A percentile compares a stretch with the other conserved stretches of the same genome.
These are phyloP conservation scores for Ceratocystis cubensis DNA, from an alignment of 2,329 filamentous ascomycete genomes.

Conservation along the genomic window DNA sequence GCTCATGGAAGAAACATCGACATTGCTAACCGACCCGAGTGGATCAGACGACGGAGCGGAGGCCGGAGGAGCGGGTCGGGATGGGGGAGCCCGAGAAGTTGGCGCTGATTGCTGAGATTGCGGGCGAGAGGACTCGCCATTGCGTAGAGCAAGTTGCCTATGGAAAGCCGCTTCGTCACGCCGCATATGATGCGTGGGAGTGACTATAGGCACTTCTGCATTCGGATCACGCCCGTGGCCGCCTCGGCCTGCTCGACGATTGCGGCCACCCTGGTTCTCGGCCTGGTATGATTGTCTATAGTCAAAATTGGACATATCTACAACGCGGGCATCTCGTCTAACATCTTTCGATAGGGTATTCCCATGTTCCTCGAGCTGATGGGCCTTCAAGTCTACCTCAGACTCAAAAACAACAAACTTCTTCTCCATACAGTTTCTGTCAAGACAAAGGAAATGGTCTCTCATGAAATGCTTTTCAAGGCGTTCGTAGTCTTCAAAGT, in stretches of 20 bases:
- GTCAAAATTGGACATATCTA: constrained; percentile 81
- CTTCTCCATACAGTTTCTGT: constrained; percentile 84
- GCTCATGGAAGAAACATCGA: constrained; percentile 33
- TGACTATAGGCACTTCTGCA: constrained; percentile 59
- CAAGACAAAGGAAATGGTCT: constrained; percentile 75
- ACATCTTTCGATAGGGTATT: constrained; percentile 70
- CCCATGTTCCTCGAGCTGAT: constrained; percentile 75
- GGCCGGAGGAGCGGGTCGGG: constrained; percentile 14
- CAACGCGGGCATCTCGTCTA: constrained; percentile 66
- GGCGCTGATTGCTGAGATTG: constrained; percentile 40
- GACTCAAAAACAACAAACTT: constrained; percentile 96
- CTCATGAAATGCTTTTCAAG: constrained; percentile 76
- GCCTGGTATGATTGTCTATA: constrained; percentile 59
- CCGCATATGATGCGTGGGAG: constrained; percentile 62
- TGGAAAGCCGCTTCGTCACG: constrained; percentile 87
- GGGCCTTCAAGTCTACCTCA: constrained; percentile 87
- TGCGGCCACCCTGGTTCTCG: constrained; percentile 35
- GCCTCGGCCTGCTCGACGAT: constrained; percentile 31
- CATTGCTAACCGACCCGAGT: constrained; percentile 12
- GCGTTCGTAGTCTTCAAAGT: constrained; percentile 78
- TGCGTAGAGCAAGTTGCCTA: constrained; percentile 81
- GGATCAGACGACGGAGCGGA: constrained; percentile 23
- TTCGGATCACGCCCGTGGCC: constrained; percentile 31
- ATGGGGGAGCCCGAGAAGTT: constrained; percentile 21
- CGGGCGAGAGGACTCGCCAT: constrained; percentile 34